Conservation (phyloP, 176 grass and related monocot species). For the Elaeis guineensis region DNA sequence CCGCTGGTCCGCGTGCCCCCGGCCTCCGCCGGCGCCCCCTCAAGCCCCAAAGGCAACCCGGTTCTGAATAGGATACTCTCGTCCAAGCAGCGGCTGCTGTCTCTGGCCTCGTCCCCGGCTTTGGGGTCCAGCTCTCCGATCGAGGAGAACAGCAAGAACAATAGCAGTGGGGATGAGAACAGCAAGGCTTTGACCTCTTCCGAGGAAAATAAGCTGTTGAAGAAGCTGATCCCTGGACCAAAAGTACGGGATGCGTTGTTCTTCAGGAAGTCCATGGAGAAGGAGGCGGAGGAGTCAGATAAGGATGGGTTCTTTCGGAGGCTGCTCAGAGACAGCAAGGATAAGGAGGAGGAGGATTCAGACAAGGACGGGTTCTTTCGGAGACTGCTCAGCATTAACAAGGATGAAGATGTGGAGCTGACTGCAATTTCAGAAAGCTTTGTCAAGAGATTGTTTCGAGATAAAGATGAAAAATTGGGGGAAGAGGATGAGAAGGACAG, state of each 20-base stretch:
- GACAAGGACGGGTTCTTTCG: slow-evolving; percentile 63
- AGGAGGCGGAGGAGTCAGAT: slow-evolving; percentile 62
- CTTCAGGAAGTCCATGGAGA: slow-evolving; percentile 71
- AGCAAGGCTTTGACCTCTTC: slow-evolving; percentile 32
- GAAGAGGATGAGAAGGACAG: slow-evolving; percentile 84
- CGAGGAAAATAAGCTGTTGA: slow-evolving; percentile 87
- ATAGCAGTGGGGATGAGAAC: slow-evolving; percentile 27
- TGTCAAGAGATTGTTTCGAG: slow-evolving; percentile 55
- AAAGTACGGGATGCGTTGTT: slow-evolving; percentile 79
- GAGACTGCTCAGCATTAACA: slow-evolving; percentile 46
- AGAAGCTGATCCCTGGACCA: slow-evolving; percentile 71
- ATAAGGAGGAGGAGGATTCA: slow-evolving; percentile 16
- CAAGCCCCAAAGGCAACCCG: slow-evolving; percentile 62
- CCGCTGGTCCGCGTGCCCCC: slow-evolving; percentile 37
- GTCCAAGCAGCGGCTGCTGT: slow-evolving; percentile 74
- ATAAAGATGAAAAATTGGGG: slow-evolving; percentile 50
- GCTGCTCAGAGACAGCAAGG: slow-evolving; percentile 8
- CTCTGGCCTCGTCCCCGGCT: slow-evolving; percentile 55
- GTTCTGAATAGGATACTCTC: slow-evolving; percentile 87
- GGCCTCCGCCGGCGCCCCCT: slow-evolving; percentile 23
- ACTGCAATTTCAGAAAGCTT: slow-evolving; percentile 57
- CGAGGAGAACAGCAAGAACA: slow-evolving; percentile 14
- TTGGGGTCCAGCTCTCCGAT: slow-evolving; percentile 30
- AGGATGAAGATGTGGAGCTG: slow-evolving; percentile 60
- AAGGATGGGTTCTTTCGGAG: slow-evolving; percentile 19